These are phyloP conservation scores for Pyricularia sp. DNA, from an alignment of 2,329 filamentous ascomycete genomes.

Conservation along the genomic window DNA sequence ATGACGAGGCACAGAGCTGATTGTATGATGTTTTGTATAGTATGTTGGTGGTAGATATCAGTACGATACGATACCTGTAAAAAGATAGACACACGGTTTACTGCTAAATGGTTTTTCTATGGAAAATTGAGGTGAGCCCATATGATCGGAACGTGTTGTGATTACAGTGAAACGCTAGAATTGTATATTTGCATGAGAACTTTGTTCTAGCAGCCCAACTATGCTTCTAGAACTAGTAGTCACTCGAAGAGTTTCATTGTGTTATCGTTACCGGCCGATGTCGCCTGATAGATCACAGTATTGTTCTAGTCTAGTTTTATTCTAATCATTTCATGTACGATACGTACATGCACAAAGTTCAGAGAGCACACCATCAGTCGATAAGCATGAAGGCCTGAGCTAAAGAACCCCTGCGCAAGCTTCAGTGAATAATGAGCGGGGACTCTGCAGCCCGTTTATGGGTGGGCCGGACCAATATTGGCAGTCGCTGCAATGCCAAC, in stretches of 20 bases:
- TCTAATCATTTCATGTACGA: no score
- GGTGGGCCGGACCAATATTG: background rate
- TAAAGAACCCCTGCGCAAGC: background rate
- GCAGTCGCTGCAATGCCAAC: background rate
- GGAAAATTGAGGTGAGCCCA: background rate
- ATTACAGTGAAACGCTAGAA: no score
- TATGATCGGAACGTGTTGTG: background rate
- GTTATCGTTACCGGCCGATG: background rate
- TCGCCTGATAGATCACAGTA: background rate
- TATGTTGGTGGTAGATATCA: background rate
- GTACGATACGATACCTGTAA: constrained; percentile 1
- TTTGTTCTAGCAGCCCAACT: background rate
- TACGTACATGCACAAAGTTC: background rate
- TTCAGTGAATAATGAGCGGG: background rate
- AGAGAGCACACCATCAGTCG: background rate
- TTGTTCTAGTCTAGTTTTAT: background rate
- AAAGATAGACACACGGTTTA: background rate
- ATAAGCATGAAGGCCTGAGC: background rate
- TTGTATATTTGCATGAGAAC: no score
- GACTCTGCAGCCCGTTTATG: background rate
- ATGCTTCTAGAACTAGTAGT: background rate
- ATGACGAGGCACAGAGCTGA: constrained; percentile 16
- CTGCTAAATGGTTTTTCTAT: background rate
- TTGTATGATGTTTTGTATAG: background rate
- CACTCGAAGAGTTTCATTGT: background rate